phyloP scores from a whole-genome alignment of 371 early-diverging fungal genomes.

The Rhizopus arrhizus region DNA sequence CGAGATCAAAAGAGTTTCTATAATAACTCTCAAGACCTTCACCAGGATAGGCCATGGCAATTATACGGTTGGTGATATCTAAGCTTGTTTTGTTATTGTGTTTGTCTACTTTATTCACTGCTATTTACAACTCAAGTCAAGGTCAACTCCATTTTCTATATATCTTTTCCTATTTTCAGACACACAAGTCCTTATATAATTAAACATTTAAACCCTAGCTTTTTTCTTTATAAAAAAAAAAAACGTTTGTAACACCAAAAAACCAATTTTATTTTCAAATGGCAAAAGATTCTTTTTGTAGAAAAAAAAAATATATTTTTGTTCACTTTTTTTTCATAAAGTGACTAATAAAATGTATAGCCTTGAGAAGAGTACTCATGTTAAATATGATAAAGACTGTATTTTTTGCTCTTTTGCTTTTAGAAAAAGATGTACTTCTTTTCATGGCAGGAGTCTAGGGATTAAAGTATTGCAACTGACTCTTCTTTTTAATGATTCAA shows the following conservation, averaged over 20 bases:
- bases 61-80: conserved; percentile 67
- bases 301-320: too few species aligned
- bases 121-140: conserved; percentile 66
- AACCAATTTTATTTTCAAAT: too few species aligned
- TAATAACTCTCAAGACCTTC: conserved; percentile 66
- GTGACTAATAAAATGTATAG: too few species aligned
- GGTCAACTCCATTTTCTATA: conserved; percentile 54
- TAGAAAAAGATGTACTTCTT: too few species aligned
- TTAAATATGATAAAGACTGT: too few species aligned
- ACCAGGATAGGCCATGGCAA: conserved; percentile 76
- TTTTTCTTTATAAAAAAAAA: background rate
- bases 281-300: too few species aligned
- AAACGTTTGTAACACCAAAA: background rate
- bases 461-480: too few species aligned
- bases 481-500: too few species aligned
- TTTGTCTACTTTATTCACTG: background rate
- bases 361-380: too few species aligned
- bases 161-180: conserved; percentile 60
- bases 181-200: conserved; percentile 40
- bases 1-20: conserved; percentile 61
- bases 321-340: too few species aligned
- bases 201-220: conserved; percentile 27
- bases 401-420: too few species aligned
- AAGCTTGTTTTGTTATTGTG: background rate
- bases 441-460: too few species aligned